Evolutionary conservation across 1,284 basidiomycete species (phyloP).

Genomic region (Sutorius eximius): DNA sequence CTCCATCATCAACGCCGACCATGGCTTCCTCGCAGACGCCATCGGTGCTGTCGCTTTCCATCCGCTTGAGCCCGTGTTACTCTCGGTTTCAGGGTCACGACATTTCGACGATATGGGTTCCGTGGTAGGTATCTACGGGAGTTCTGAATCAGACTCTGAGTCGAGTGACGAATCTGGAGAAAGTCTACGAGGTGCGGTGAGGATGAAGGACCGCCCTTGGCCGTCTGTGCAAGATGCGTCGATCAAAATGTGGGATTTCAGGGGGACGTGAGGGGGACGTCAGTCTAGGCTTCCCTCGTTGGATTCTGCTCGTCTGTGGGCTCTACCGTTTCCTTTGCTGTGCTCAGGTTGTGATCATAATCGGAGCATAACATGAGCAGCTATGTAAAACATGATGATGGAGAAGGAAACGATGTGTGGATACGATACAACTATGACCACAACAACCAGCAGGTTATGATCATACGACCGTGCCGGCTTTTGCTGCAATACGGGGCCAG

Average conservation of each 20-base stretch:
- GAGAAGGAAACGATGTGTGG: background rate
- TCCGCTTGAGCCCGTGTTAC: conserved; percentile 48
- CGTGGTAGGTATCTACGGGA: background rate
- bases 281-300: background rate
- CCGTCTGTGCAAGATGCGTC: conserved; percentile 32
- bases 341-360: conserved; percentile 14
- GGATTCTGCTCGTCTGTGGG: background rate
- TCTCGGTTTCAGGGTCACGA: conserved; percentile 68
- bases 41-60: conserved; percentile 65
- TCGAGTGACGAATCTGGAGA: conserved; percentile 8
- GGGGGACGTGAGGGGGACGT: background rate
- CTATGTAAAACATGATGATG: conserved; percentile 21
- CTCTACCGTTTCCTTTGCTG: background rate
- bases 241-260: conserved; percentile 30
- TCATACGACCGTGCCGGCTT: conserved; percentile 97
- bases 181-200: background rate
- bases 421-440: conserved; percentile 20
- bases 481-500: conserved; percentile 99
- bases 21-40: conserved; percentile 45
- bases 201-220: conserved; percentile 12
- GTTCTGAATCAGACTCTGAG: conserved; percentile 16
- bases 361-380: conserved; percentile 22
- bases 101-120: conserved; percentile 44
- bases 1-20: background rate
- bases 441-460: conserved; percentile 13